Percentiles rank a stretch among this genome's conserved stretches.
These are phyloP conservation scores for Penicillium argentinense DNA, from an alignment of 495 filamentous ascomycete genomes.

Conservation along the genomic window DNA sequence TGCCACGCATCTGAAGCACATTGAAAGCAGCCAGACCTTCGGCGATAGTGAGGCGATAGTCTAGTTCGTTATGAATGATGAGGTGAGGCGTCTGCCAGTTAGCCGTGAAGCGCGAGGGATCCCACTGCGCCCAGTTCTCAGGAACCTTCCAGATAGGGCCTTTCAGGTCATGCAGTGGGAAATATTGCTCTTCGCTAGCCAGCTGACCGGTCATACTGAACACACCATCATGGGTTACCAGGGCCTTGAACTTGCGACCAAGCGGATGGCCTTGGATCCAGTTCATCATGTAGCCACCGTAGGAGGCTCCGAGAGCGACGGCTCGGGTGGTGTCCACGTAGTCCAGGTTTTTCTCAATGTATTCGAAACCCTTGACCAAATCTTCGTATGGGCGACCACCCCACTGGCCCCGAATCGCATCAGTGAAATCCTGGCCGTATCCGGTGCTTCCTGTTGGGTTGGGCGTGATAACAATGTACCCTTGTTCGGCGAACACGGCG, in stretches of 20 bases:
- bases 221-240: slow-evolving; percentile 89
- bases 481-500: slow-evolving; percentile 86
- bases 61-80: slow-evolving; percentile 88
- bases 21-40: slow-evolving; percentile 90
- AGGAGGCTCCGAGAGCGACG: slow-evolving; percentile 80
- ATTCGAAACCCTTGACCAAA: slow-evolving; percentile 75
- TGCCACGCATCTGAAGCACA: slow-evolving; percentile 66
- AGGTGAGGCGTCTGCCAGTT: slow-evolving; percentile 86
- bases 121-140: slow-evolving; percentile 77
- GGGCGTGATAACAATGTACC: slow-evolving; percentile 82
- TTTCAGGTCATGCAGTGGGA: slow-evolving; percentile 79
- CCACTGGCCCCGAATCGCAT: slow-evolving; percentile 77
- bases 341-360: slow-evolving; percentile 66
- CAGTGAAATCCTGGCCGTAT: slow-evolving; percentile 77
- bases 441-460: slow-evolving; percentile 88
- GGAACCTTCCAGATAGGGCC: slow-evolving; percentile 74
- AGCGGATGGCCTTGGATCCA: slow-evolving; percentile 56
- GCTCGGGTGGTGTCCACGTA: slow-evolving; percentile 78
- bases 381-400: slow-evolving; percentile 79
- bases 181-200: slow-evolving; percentile 83
- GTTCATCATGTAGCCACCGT: slow-evolving; percentile 86
- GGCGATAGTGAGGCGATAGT: slow-evolving; percentile 81
- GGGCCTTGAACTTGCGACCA: slow-evolving; percentile 78
- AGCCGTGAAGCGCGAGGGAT: slow-evolving; percentile 65
- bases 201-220: slow-evolving; percentile 77